Evolutionary conservation across 345 rosid genomes (phyloP).

Genomic region (Brassica napus): Da-Ae NC_063439.1:21329501-21330000

Average conservation of each 20-base stretch:
- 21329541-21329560: slow-evolving; percentile 76
- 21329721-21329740: slow-evolving; percentile 65
- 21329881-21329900: slow-evolving; percentile 63
- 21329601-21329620: slow-evolving; percentile 56
- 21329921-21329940: slow-evolving; percentile 75
- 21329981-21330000: slow-evolving; percentile 43
- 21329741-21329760: slow-evolving; percentile 50
- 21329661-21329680: slow-evolving; percentile 42
- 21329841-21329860: slow-evolving; percentile 67
- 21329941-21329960: slow-evolving; percentile 50
- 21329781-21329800: slow-evolving; percentile 54
- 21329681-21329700: slow-evolving; percentile 41
- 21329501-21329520: too few species aligned
- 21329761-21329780: slow-evolving; percentile 53
- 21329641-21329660: slow-evolving; percentile 43
- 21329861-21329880: slow-evolving; percentile 60
- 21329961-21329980: slow-evolving; percentile 58
- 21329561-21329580: slow-evolving; percentile 55
- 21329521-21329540: slow-evolving; percentile 6
- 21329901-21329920: slow-evolving; percentile 70
- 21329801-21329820: slow-evolving; percentile 44
- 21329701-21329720: slow-evolving; percentile 32
- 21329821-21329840: slow-evolving; percentile 43
- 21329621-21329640: slow-evolving; percentile 43
- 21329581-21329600: slow-evolving; percentile 48